A percentile compares a stretch with the other conserved stretches of the same genome.
phyloP scores from a whole-genome alignment of 164 flowering plant genomes.

The Dillenia turbinata region DNA sequence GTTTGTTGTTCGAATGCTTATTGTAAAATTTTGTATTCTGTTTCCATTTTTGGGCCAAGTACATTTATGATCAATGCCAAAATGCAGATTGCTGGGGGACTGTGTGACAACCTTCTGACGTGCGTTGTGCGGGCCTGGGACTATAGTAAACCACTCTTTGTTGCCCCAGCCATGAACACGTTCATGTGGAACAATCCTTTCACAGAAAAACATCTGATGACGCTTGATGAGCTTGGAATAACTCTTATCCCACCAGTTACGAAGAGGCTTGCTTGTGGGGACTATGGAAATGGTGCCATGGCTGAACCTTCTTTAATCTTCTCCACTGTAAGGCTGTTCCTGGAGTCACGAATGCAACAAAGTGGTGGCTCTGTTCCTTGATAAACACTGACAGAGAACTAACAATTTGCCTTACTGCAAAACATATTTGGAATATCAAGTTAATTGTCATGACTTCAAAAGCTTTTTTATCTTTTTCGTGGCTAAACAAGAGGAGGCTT shows the following conservation, averaged over 20 bases:
- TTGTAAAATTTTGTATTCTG: no score
- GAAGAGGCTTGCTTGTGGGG: constrained; percentile 83
- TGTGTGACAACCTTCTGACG: constrained; percentile 86
- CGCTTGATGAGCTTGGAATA: constrained; percentile 66
- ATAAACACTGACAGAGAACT: no score
- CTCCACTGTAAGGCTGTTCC: constrained; percentile 67
- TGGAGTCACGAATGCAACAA: constrained; percentile 34
- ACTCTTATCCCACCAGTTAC: constrained; percentile 73
- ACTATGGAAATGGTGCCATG: constrained; percentile 92
- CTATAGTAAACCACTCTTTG: constrained; percentile 70
- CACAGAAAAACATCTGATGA: constrained; percentile 68
- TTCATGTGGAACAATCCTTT: constrained; percentile 93
- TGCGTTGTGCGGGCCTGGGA: constrained; percentile 95
- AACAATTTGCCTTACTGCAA: no score
- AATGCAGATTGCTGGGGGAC: constrained; percentile 73
- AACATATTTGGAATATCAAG: no score
- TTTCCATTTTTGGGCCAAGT: no score
- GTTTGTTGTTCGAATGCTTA: no score
- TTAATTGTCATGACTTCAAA: no score
- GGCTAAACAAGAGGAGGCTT: no score
- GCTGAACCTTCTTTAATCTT: constrained; percentile 76
- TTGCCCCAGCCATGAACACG: constrained; percentile 96
- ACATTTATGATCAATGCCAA: no score
- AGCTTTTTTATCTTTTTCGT: no score
- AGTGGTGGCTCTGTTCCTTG: constrained; percentile 3